Conservation (phyloP, 2,329 filamentous ascomycete genomes). For the Phialophora macrospora region DNA sequence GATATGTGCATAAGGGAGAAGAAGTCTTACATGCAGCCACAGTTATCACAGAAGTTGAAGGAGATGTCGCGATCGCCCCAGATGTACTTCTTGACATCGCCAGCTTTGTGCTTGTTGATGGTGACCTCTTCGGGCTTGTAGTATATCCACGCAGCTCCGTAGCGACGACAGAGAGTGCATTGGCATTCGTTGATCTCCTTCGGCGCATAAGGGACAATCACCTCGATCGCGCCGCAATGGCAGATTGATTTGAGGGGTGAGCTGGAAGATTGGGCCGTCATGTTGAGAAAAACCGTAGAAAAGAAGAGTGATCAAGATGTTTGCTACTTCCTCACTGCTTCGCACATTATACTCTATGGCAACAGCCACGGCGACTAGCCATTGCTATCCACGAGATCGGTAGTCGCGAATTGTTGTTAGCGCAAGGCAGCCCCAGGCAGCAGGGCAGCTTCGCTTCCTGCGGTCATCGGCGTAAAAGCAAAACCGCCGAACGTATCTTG, state of each 20-base stretch:
- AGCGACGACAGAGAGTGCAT: constrained; percentile 43
- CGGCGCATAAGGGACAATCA: constrained; percentile 40
- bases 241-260: constrained; percentile 33
- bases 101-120: constrained; percentile 31
- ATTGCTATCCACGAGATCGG: constrained; percentile 2
- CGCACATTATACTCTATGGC: constrained; percentile 4
- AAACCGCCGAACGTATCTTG: too few species aligned
- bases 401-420: constrained; percentile 15
- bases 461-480: too few species aligned
- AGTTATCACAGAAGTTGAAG: constrained; percentile 33
- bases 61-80: constrained; percentile 31
- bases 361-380: constrained; percentile 4
- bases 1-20: neutral
- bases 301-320: constrained; percentile 3
- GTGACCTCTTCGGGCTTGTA: constrained; percentile 41
- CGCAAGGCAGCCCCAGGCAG: constrained; percentile 12
- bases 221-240: constrained; percentile 40
- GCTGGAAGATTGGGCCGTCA: constrained; percentile 10
- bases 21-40: constrained; percentile 31
- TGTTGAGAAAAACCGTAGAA: constrained; percentile 13
- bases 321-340: constrained; percentile 10
- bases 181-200: constrained; percentile 40
- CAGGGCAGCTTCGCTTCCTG: neutral
- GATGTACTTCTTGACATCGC: constrained; percentile 23
- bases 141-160: constrained; percentile 43